Conservation (phyloP, 2,329 filamentous ascomycete species). For the Arachnopeziza araneosa region DNA sequence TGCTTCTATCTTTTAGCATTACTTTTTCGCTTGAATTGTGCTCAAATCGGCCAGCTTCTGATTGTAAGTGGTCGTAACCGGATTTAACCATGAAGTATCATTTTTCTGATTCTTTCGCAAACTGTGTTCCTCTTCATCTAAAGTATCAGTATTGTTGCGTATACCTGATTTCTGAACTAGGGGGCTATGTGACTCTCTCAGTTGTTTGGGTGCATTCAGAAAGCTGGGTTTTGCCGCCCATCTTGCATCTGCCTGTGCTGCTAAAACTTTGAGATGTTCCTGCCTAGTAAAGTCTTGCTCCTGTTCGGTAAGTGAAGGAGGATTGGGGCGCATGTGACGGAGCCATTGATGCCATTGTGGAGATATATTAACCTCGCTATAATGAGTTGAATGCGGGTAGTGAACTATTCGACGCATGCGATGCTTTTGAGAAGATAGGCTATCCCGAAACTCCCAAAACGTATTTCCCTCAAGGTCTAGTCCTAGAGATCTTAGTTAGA, state of each 20-base stretch:
- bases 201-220: slow-evolving; percentile 34
- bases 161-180: neutral
- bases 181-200: neutral
- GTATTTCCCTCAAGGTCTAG: slow-evolving; percentile 62
- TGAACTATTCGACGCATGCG: slow-evolving; percentile 58
- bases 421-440: slow-evolving; percentile 28
- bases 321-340: slow-evolving; percentile 49
- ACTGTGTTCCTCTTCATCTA: neutral
- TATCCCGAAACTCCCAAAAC: slow-evolving; percentile 61
- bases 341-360: slow-evolving; percentile 67
- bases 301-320: slow-evolving; percentile 55
- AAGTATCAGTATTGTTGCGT: neutral
- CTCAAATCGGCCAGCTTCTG: neutral
- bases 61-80: neutral
- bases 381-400: slow-evolving; percentile 49
- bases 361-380: slow-evolving; percentile 49
- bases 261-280: slow-evolving; percentile 48
- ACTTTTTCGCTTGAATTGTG: neutral
- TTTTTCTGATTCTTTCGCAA: neutral
- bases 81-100: neutral
- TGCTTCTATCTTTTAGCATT: neutral
- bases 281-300: slow-evolving; percentile 46
- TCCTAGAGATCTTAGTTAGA: slow-evolving; percentile 36
- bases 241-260: slow-evolving; percentile 55
- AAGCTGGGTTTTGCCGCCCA: slow-evolving; percentile 56